Evolutionary conservation across 1,139 yeast genomes (phyloP).

Genomic region (Kluyveromyces marxianus): DNA sequence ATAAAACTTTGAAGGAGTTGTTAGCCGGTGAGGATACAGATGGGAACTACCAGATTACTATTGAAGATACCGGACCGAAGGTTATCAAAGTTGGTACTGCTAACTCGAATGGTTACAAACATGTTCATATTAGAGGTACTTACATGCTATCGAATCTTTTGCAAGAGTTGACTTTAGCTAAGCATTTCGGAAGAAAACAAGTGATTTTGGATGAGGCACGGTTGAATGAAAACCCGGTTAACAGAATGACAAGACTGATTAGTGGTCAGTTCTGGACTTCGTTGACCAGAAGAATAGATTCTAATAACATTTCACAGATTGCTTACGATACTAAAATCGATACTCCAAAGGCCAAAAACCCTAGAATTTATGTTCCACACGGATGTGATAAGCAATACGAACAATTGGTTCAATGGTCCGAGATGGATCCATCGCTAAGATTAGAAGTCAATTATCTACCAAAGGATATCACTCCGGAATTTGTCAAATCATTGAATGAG

Average conservation of each 20-base stretch:
- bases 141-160: constrained; percentile 83
- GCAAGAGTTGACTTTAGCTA: constrained; percentile 86
- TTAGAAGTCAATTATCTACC: constrained; percentile 72
- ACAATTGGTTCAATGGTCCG: constrained; percentile 52
- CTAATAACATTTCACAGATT: constrained; percentile 54
- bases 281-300: constrained; percentile 66
- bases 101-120: constrained; percentile 72
- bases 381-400: constrained; percentile 66
- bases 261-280: constrained; percentile 74
- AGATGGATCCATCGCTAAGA: constrained; percentile 46
- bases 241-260: constrained; percentile 66
- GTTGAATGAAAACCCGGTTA: constrained; percentile 82
- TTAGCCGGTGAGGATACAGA: constrained; percentile 82
- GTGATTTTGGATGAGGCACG: constrained; percentile 77
- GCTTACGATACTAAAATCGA: constrained; percentile 73
- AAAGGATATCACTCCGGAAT: constrained; percentile 53
- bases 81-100: constrained; percentile 77
- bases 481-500: constrained; percentile 66
- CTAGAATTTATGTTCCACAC: constrained; percentile 74
- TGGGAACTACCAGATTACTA: constrained; percentile 76
- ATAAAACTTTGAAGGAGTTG: constrained; percentile 61
- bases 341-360: constrained; percentile 44
- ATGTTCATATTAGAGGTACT: constrained; percentile 75
- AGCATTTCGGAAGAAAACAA: constrained; percentile 67
- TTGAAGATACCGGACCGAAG: constrained; percentile 92